Conservation (phyloP, 176 grass and related monocot genomes). For the Aegilops longissima region DNA sequence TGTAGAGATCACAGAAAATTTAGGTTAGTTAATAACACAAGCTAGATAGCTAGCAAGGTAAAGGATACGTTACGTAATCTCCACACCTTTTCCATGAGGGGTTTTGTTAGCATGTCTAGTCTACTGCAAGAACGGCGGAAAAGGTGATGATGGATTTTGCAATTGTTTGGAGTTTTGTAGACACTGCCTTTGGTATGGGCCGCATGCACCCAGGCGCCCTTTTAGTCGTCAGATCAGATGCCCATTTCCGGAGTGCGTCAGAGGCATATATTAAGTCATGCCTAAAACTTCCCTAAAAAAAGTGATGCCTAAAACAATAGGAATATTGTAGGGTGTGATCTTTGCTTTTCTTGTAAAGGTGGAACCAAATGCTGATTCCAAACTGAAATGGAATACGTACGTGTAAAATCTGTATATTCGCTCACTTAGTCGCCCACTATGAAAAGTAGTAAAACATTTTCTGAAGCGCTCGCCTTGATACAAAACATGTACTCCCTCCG, state of each 20-base stretch:
- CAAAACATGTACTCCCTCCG: too few species aligned
- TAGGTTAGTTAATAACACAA: neutral
- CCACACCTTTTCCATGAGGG: neutral
- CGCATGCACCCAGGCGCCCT: neutral
- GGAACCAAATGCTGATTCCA: neutral
- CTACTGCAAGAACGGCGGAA: constrained; percentile 14
- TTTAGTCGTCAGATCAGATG: neutral
- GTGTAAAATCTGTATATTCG: neutral
- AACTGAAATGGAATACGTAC: neutral
- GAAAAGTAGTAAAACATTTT: neutral
- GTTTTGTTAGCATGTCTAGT: neutral
- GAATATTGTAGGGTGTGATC: neutral
- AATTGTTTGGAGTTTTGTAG: neutral
- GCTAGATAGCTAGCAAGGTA: neutral
- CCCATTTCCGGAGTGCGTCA: neutral
- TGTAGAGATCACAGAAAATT: neutral
- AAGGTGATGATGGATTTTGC: constrained; percentile 14
- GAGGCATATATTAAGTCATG: too few species aligned
- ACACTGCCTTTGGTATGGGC: constrained; percentile 25
- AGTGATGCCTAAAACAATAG: too few species aligned
- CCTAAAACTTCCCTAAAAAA: too few species aligned
- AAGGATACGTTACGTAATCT: neutral
- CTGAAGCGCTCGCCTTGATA: too few species aligned
- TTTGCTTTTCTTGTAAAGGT: neutral
- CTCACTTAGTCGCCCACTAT: neutral